phyloP scores from a whole-genome alignment of 345 rosid species.

The Melastoma malabathricum region DNA sequence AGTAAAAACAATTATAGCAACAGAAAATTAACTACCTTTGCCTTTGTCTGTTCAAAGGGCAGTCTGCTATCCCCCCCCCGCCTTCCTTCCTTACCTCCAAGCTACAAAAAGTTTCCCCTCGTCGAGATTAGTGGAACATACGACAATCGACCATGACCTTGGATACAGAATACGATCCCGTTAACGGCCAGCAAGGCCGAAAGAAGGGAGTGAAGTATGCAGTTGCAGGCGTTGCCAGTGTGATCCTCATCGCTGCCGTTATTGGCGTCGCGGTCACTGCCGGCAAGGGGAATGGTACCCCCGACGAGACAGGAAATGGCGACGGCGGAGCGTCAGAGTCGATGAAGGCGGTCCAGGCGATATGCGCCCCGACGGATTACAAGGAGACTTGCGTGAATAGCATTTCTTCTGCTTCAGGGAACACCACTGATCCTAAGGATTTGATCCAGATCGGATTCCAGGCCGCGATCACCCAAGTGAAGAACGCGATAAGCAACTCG shows the following conservation, averaged over 20 bases:
- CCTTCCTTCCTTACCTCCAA: too few relatives aligned
- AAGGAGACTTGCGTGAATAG: conserved; percentile 34
- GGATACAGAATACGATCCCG: conserved; percentile 2
- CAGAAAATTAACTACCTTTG: too few relatives aligned
- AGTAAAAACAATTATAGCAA: too few relatives aligned
- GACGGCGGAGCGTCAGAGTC: conserved; percentile 9
- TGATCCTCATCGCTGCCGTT: conserved; percentile 54
- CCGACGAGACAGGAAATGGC: background rate
- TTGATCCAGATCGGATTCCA: conserved; percentile 42
- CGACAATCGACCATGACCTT: too few relatives aligned
- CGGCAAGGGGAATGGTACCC: background rate
- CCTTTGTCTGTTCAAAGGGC: too few relatives aligned
- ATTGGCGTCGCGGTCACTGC: conserved; percentile 35
- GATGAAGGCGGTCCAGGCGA: conserved; percentile 31
- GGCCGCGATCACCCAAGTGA: conserved; percentile 25
- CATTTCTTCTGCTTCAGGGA: conserved; percentile 24
- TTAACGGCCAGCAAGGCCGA: background rate
- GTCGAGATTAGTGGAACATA: too few relatives aligned
- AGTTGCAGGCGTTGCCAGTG: conserved; percentile 29
- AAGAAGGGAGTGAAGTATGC: conserved; percentile 26
- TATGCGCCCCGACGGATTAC: conserved; percentile 58
- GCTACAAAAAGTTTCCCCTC: too few relatives aligned
- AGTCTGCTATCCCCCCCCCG: too few relatives aligned
- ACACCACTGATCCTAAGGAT: conserved; percentile 38
- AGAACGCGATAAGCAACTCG: conserved; percentile 26